Conservation (phyloP, 805 yeast genomes). For the Dipodascus albidus region DNA sequence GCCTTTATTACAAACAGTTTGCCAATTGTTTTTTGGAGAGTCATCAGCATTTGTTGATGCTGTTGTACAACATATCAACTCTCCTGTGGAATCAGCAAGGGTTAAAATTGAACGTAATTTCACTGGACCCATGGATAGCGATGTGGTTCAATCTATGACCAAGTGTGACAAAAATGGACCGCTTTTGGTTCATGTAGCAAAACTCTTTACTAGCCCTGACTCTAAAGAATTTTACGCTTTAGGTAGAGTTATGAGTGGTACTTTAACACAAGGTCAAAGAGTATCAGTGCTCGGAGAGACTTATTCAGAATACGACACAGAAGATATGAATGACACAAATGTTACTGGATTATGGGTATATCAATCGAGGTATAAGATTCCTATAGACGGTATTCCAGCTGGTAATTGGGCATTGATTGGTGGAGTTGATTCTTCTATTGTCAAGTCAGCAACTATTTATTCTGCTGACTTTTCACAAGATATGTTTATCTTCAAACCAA, state of each 20-base stretch:
- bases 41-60: constrained; percentile 44
- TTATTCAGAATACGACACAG: constrained; percentile 35
- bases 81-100: constrained; percentile 29
- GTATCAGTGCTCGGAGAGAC: constrained; percentile 49
- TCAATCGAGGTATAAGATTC: constrained; percentile 59
- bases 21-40: constrained; percentile 41
- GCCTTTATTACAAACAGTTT: constrained; percentile 43
- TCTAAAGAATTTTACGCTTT: constrained; percentile 44
- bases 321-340: constrained; percentile 33
- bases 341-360: constrained; percentile 34
- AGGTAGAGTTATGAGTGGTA: constrained; percentile 54
- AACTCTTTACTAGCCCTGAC: constrained; percentile 44
- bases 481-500: constrained; percentile 28
- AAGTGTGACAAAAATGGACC: constrained; percentile 32
- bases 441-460: constrained; percentile 51
- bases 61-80: constrained; percentile 25
- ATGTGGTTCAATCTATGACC: constrained; percentile 16
- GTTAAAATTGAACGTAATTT: constrained; percentile 19
- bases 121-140: constrained; percentile 23
- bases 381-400: constrained; percentile 39
- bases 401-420: constrained; percentile 63
- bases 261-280: constrained; percentile 34
- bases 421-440: constrained; percentile 47
- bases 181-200: constrained; percentile 43
- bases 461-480: constrained; percentile 16